These are phyloP conservation scores for Diospyros lotus DNA, from an alignment of 148 eudicot genomes.

Conservation along the genomic window DNA sequence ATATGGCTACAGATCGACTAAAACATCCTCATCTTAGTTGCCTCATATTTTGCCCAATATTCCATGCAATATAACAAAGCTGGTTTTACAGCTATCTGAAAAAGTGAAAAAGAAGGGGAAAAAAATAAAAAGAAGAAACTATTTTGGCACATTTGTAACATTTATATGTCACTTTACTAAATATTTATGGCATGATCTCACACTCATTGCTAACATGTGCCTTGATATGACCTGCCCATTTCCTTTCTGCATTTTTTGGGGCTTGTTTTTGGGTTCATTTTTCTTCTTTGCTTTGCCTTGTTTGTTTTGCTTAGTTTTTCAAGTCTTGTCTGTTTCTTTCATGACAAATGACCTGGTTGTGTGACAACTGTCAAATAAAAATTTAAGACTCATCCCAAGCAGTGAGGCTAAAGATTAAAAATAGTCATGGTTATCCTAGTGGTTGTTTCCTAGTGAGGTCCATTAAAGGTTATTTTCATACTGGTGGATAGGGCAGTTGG, in stretches of 20 bases:
- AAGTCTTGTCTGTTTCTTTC: not conserved
- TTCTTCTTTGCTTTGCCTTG: not conserved
- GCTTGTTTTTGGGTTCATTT: too few relatives aligned
- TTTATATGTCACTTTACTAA: not conserved
- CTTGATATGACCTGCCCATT: too few relatives aligned
- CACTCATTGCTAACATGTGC: too few relatives aligned
- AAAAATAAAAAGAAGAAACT: not conserved
- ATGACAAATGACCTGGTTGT: not conserved
- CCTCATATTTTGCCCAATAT: too few relatives aligned
- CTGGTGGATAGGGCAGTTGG: not conserved
- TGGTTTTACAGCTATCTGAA: too few relatives aligned
- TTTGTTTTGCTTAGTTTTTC: conserved; percentile 2
- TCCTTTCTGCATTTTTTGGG: too few relatives aligned
- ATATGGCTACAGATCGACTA: too few relatives aligned
- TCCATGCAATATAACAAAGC: too few relatives aligned
- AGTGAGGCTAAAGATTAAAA: not conserved
- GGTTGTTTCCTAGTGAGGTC: not conserved
- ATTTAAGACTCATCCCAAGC: not conserved
- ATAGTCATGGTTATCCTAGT: not conserved
- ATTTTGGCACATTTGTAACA: not conserved
- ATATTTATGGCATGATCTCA: not conserved
- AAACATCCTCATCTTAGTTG: too few relatives aligned
- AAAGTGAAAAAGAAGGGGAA: not conserved
- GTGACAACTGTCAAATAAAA: not conserved
- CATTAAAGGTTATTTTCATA: not conserved